phyloP scores from a whole-genome alignment of 371 early-diverging fungal genomes.

The Paraphysoderma sedebokerense region DNA sequence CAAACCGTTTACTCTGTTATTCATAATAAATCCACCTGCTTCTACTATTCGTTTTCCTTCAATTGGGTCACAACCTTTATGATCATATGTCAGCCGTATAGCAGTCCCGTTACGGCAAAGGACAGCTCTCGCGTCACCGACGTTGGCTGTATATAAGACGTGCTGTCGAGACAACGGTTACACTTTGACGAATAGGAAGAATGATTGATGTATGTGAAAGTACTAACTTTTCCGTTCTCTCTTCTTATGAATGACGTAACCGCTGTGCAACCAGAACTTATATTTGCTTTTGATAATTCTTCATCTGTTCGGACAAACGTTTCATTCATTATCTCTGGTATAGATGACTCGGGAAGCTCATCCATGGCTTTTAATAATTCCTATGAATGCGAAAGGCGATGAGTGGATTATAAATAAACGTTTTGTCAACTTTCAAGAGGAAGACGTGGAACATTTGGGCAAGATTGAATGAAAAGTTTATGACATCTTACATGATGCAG shows the following conservation, averaged over 20 bases:
- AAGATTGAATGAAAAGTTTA: no score
- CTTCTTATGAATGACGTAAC: constrained; percentile 57
- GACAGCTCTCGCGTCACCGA: constrained; percentile 90
- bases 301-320: constrained; percentile 69
- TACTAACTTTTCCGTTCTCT: constrained; percentile 16
- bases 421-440: not conserved
- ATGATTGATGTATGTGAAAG: not conserved
- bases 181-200: constrained; percentile 8
- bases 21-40: constrained; percentile 89
- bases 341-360: constrained; percentile 24
- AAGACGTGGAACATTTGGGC: no score
- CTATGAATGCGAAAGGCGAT: constrained; percentile 12
- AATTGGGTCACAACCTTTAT: constrained; percentile 81
- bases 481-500: constrained; percentile 76
- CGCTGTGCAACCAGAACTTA: constrained; percentile 83
- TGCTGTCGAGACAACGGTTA: constrained; percentile 25
- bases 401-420: not conserved
- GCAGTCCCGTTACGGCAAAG: constrained; percentile 71
- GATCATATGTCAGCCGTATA: constrained; percentile 84
- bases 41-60: constrained; percentile 80
- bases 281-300: constrained; percentile 39
- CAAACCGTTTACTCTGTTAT: constrained; percentile 91
- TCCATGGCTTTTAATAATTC: constrained; percentile 31
- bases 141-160: constrained; percentile 83
- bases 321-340: constrained; percentile 67